Conservation (phyloP, 2,329 filamentous ascomycete species). For the Xylariaceae sp. region DNA sequence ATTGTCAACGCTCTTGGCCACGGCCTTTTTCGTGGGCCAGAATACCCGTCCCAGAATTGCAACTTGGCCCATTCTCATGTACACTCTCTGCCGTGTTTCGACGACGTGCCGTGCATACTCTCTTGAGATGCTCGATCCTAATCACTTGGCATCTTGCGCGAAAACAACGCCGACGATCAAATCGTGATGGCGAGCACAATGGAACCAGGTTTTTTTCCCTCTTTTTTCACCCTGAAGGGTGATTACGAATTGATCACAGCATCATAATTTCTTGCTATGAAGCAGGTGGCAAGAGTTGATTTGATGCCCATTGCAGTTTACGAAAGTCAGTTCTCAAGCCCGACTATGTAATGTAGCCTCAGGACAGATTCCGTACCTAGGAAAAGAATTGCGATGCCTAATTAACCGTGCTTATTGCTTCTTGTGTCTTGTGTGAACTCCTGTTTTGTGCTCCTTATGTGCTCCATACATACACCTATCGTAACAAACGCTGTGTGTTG, state of each 20-base stretch:
- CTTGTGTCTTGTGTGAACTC: neutral
- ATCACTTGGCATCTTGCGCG: slow-evolving; percentile 1
- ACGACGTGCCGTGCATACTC: slow-evolving; percentile 9
- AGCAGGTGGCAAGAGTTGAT: neutral
- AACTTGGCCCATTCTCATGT: slow-evolving; percentile 12
- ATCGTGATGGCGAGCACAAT: neutral
- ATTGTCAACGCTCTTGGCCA: neutral
- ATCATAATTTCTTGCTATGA: neutral
- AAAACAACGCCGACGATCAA: neutral
- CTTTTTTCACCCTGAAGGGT: neutral
- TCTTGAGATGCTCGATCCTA: slow-evolving; percentile 2
- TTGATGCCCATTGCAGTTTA: neutral
- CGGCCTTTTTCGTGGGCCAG: neutral
- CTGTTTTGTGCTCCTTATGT: neutral
- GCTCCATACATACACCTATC: neutral
- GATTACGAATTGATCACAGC: neutral
- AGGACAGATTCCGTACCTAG: neutral
- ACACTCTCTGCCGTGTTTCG: slow-evolving; percentile 1
- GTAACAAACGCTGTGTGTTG: neutral
- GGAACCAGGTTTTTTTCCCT: neutral
- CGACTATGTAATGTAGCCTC: neutral
- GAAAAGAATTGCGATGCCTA: slow-evolving; percentile 10
- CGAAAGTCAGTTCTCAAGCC: neutral
- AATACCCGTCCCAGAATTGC: slow-evolving; percentile 1
- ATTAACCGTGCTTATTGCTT: neutral